A percentile compares a stretch with the other conserved stretches of the same genome.
Conservation (phyloP, 345 rosid species). For the Citrus trifoliata region DNA sequence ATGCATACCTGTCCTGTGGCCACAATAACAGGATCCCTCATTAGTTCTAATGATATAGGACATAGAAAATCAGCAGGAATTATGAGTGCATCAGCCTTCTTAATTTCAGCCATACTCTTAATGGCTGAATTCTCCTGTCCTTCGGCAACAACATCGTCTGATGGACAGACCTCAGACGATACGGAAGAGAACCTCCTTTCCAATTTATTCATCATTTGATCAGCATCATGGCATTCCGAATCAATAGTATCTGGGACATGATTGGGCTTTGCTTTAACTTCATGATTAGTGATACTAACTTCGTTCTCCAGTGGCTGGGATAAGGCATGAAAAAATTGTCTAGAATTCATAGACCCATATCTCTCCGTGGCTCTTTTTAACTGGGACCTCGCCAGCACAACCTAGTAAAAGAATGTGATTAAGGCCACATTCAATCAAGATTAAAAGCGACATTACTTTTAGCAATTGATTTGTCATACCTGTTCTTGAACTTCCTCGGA, state of each 20-base stretch:
- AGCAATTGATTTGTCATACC: slow-evolving; percentile 30
- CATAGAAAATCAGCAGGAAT: slow-evolving; percentile 85
- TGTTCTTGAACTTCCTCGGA: slow-evolving; percentile 87
- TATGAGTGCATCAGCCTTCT: slow-evolving; percentile 48
- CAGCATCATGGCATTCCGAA: slow-evolving; percentile 7
- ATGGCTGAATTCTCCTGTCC: slow-evolving; percentile 28
- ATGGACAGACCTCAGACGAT: slow-evolving; percentile 28
- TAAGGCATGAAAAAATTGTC: slow-evolving; percentile 34
- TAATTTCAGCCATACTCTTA: slow-evolving; percentile 48
- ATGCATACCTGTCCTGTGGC: slow-evolving; percentile 84
- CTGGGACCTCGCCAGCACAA: slow-evolving; percentile 70
- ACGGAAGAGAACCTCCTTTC: slow-evolving; percentile 36
- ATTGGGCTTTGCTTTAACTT: slow-evolving; percentile 32
- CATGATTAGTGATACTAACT: slow-evolving; percentile 22
- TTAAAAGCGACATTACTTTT: slow-evolving; percentile 1
- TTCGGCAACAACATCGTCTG: slow-evolving; percentile 36
- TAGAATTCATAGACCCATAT: slow-evolving; percentile 56
- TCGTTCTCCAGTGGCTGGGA: slow-evolving; percentile 48
- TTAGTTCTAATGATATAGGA: slow-evolving; percentile 83
- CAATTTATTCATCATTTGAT: slow-evolving; percentile 25
- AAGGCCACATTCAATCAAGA: neutral
- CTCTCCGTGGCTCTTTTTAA: slow-evolving; percentile 76
- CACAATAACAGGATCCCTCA: slow-evolving; percentile 97
- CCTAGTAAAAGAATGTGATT: slow-evolving; percentile 37
- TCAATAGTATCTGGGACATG: slow-evolving; percentile 19